A percentile compares a stretch with the other conserved stretches of the same genome.
Conservation (phyloP, 768 basidiomycete species). For the Auricularia cornea region DNA sequence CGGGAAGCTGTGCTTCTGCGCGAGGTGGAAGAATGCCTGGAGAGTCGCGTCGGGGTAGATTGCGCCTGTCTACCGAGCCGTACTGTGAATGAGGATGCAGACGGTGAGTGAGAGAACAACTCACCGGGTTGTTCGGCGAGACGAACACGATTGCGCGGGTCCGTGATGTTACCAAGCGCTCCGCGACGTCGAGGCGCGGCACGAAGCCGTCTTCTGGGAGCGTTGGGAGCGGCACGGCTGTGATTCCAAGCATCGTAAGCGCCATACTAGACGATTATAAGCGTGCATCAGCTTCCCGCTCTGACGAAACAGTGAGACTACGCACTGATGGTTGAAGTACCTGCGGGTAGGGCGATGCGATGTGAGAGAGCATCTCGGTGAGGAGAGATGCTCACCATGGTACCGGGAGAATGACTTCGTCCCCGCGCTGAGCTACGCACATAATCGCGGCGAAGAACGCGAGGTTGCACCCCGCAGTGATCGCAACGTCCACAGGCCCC, state of each 20-base stretch:
- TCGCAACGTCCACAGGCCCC: constrained; percentile 46
- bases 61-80: constrained; percentile 49
- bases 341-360: constrained; percentile 18
- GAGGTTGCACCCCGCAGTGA: constrained; percentile 68
- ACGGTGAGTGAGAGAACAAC: too few species aligned
- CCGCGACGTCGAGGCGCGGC: constrained; percentile 47
- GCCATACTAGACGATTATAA: constrained; percentile 43
- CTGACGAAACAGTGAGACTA: too few species aligned
- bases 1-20: constrained; percentile 44
- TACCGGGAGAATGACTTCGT: constrained; percentile 63
- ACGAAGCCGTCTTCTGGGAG: constrained; percentile 44
- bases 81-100: neutral
- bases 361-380: neutral
- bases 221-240: constrained; percentile 46
- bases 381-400: constrained; percentile 42
- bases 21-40: constrained; percentile 50
- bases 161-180: constrained; percentile 42
- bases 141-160: constrained; percentile 69
- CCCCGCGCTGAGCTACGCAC: constrained; percentile 58
- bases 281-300: constrained; percentile 6
- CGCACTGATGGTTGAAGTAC: constrained; percentile 61
- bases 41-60: constrained; percentile 53
- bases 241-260: constrained; percentile 53
- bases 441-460: constrained; percentile 57
- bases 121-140: constrained; percentile 68